Evolutionary conservation across 257 asterid species (phyloP).

Genomic region (Haberlea rhodopensis): DNA sequence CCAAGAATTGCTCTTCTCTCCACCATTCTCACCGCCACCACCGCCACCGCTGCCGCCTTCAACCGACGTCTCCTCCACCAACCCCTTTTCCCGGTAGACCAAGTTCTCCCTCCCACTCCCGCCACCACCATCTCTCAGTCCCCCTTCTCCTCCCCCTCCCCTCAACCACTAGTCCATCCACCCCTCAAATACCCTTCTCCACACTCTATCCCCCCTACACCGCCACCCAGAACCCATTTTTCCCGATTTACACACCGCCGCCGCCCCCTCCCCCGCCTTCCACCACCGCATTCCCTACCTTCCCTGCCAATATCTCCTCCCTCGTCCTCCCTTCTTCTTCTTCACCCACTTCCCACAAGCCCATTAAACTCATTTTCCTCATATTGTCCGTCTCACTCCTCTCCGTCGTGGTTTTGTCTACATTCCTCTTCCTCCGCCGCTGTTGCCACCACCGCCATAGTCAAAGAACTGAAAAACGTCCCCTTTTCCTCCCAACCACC

Average conservation of each 20-base stretch:
- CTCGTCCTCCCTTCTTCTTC: conserved; percentile 65
- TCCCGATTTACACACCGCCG: conserved; percentile 50
- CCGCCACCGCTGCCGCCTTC: conserved; percentile 25
- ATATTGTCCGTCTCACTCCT: conserved; percentile 45
- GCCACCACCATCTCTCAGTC: conserved; percentile 40
- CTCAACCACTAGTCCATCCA: conserved; percentile 39
- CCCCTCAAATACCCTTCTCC: conserved; percentile 63
- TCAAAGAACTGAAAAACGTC: conserved; percentile 51
- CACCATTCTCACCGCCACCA: conserved; percentile 22
- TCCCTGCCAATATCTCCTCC: conserved; percentile 91
- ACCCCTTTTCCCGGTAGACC: conserved; percentile 47
- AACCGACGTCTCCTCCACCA: conserved; percentile 73
- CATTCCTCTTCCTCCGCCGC: conserved; percentile 46
- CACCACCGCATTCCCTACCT: conserved; percentile 39
- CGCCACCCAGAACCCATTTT: conserved; percentile 50
- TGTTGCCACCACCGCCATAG: conserved; percentile 30
- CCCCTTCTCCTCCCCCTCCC: conserved; percentile 41
- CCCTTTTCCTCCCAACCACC: conserved; percentile 59
- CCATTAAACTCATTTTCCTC: conserved; percentile 58
- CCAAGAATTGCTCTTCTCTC: background rate
- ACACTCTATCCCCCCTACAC: conserved; percentile 38
- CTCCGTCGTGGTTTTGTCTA: conserved; percentile 37
- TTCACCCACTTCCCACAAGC: conserved; percentile 45
- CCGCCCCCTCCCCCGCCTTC: conserved; percentile 37
- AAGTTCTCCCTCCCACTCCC: conserved; percentile 33